A percentile compares a stretch with the other conserved stretches of the same genome.
Conservation (phyloP, 495 filamentous ascomycete genomes). For the Neurospora sp. region DNA sequence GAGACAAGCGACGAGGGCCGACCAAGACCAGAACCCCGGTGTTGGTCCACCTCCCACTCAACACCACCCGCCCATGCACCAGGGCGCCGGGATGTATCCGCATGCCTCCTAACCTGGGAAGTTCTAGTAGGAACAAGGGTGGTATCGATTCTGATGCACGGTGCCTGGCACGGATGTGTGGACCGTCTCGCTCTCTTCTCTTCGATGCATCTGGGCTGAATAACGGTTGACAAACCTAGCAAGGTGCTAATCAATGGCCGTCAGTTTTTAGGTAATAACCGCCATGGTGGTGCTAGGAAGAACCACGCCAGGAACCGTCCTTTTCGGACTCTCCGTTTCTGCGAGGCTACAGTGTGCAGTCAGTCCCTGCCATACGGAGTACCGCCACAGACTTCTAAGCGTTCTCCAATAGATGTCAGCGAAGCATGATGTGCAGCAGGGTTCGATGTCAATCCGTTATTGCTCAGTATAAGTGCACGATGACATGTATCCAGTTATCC, state of each 20-base stretch:
- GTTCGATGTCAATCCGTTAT: conserved; percentile 5
- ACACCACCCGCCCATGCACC: conserved; percentile 7
- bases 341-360: neutral
- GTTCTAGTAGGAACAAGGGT: conserved; percentile 6
- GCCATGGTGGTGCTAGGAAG: neutral
- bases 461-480: neutral
- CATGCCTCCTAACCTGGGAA: conserved; percentile 10
- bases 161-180: neutral
- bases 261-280: neutral
- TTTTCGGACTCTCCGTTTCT: neutral
- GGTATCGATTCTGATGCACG: neutral
- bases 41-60: neutral
- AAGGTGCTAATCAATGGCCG: neutral
- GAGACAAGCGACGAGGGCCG: neutral
- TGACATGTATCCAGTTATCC: neutral
- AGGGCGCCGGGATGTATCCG: conserved; percentile 20
- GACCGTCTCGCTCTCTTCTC: neutral
- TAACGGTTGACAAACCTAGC: neutral
- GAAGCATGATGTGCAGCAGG: conserved; percentile 19
- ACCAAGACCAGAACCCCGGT: neutral
- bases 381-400: neutral
- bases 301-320: neutral
- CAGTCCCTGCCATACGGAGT: neutral
- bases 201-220: neutral
- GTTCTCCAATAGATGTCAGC: neutral